A percentile compares a stretch with the other conserved stretches of the same genome.
phyloP scores from a whole-genome alignment of 352 stramenopile genomes.

The Phytopythium aichiense region DNA sequence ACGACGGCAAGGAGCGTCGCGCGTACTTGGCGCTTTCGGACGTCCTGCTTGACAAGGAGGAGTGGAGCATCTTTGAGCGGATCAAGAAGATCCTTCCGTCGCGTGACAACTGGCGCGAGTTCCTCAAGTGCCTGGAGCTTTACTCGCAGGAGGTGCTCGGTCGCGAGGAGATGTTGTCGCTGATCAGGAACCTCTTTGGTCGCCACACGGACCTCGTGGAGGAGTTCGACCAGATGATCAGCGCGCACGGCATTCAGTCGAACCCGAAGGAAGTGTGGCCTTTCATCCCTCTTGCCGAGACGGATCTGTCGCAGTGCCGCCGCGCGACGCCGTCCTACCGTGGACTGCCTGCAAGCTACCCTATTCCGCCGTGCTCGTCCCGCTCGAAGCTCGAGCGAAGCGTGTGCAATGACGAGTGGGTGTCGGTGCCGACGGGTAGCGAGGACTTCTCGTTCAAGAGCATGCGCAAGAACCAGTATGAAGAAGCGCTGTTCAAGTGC shows the following conservation, averaged over 20 bases:
- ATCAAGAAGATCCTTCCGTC: slow-evolving; percentile 92
- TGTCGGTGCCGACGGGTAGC: slow-evolving; percentile 96
- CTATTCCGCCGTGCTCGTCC: slow-evolving; percentile 95
- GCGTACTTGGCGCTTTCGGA: slow-evolving; percentile 69
- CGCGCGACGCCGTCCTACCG: slow-evolving; percentile 96
- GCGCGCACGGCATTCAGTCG: slow-evolving; percentile 74
- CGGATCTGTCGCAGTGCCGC: slow-evolving; percentile 88
- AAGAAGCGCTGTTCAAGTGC: slow-evolving; percentile 98
- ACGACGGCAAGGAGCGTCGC: slow-evolving; percentile 74
- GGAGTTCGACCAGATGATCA: slow-evolving; percentile 73
- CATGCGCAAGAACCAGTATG: slow-evolving; percentile 99
- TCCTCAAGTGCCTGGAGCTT: slow-evolving; percentile 98
- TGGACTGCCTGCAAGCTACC: slow-evolving; percentile 95
- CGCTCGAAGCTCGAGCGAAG: slow-evolving; percentile 89
- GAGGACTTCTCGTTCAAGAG: slow-evolving; percentile 99
- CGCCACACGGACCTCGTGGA: slow-evolving; percentile 81
- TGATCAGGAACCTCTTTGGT: slow-evolving; percentile 87
- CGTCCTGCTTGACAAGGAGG: slow-evolving; percentile 80
- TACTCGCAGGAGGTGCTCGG: slow-evolving; percentile 97
- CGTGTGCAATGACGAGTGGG: slow-evolving; percentile 96
- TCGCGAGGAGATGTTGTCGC: slow-evolving; percentile 84
- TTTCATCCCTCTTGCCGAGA: slow-evolving; percentile 89
- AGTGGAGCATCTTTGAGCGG: slow-evolving; percentile 93
- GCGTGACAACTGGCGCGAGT: slow-evolving; percentile 95
- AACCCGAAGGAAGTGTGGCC: slow-evolving; percentile 88